Conservation (phyloP, 192 early-diverging fungal genomes). For the Coemansia asiatica region DNA sequence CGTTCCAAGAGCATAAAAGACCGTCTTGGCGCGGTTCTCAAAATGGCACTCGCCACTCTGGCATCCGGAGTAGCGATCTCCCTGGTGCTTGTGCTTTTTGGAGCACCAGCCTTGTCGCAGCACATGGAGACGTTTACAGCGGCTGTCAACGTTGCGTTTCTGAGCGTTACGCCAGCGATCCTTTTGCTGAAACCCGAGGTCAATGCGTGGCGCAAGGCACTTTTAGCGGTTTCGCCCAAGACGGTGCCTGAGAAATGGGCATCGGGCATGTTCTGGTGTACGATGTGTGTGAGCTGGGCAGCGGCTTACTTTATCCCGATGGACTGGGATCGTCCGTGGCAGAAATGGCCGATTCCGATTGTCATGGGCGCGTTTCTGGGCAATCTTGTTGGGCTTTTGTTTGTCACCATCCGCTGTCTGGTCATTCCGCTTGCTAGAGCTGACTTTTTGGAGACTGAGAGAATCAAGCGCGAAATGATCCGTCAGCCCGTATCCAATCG, state of each 20-base stretch:
- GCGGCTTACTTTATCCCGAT: constrained; percentile 47
- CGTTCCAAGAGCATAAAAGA: background rate
- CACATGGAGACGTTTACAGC: constrained; percentile 35
- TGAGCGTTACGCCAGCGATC: constrained; percentile 44
- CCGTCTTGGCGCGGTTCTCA: constrained; percentile 10
- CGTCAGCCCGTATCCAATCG: background rate
- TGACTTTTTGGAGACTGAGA: constrained; percentile 33
- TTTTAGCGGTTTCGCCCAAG: constrained; percentile 18
- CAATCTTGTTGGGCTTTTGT: constrained; percentile 36
- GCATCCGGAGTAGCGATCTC: constrained; percentile 7
- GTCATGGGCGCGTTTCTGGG: constrained; percentile 48
- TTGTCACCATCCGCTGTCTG: constrained; percentile 42
- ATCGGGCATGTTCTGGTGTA: constrained; percentile 48
- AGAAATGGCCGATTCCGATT: constrained; percentile 50
- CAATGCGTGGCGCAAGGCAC: constrained; percentile 25
- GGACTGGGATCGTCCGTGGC: constrained; percentile 56
- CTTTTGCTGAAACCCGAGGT: constrained; percentile 27
- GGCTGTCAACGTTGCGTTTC: constrained; percentile 34
- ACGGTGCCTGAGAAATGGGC: constrained; percentile 50
- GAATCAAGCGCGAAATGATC: constrained; percentile 9
- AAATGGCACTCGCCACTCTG: constrained; percentile 17
- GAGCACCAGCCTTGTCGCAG: constrained; percentile 34
- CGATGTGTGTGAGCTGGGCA: constrained; percentile 30
- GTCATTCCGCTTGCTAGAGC: constrained; percentile 29
- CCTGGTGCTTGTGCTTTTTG: constrained; percentile 35